These are phyloP conservation scores for Byssoonygena ceratinophila DNA, from an alignment of 2,329 filamentous ascomycete species.

Conservation along the genomic window DNA sequence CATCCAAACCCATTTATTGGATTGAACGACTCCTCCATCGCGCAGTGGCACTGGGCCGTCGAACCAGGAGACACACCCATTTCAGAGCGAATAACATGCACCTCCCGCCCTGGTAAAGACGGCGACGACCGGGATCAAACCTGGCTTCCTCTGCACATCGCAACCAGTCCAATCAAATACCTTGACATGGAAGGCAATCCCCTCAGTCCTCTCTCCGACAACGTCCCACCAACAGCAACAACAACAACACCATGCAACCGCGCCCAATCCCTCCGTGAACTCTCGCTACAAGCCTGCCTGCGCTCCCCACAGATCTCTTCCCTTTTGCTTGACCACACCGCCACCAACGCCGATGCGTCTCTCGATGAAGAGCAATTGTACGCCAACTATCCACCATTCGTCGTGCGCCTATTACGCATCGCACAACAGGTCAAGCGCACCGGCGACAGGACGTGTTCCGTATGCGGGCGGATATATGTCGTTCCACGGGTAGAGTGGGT, in stretches of 20 bases:
- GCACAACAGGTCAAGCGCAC: slow-evolving; percentile 28
- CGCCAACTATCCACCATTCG: slow-evolving; percentile 26
- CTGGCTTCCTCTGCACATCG: slow-evolving; percentile 31
- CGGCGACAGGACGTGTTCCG: slow-evolving; percentile 33
- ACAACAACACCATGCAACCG: slow-evolving; percentile 7
- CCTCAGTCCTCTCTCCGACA: background rate
- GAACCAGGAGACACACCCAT: slow-evolving; percentile 8
- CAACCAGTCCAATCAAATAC: slow-evolving; percentile 25
- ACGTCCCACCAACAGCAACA: background rate
- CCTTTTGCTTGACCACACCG: slow-evolving; percentile 24
- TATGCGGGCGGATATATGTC: slow-evolving; percentile 34
- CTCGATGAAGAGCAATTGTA: slow-evolving; percentile 14
- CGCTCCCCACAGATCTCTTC: slow-evolving; percentile 30
- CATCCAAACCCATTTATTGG: slow-evolving; percentile 33
- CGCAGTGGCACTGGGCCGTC: slow-evolving; percentile 25
- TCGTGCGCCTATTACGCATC: slow-evolving; percentile 28
- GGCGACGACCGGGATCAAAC: slow-evolving; percentile 18
- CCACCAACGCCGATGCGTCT: slow-evolving; percentile 13
- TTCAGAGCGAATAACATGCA: slow-evolving; percentile 2
- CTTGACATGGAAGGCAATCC: slow-evolving; percentile 30
- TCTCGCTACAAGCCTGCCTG: slow-evolving; percentile 31
- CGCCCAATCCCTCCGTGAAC: slow-evolving; percentile 36
- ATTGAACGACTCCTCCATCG: slow-evolving; percentile 19
- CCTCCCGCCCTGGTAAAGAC: slow-evolving; percentile 18
- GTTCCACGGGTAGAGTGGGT: slow-evolving; percentile 36